Base-by-base conservation (phyloP, 2,329 filamentous ascomycete species). In the Verticillium nubilum region DNA sequence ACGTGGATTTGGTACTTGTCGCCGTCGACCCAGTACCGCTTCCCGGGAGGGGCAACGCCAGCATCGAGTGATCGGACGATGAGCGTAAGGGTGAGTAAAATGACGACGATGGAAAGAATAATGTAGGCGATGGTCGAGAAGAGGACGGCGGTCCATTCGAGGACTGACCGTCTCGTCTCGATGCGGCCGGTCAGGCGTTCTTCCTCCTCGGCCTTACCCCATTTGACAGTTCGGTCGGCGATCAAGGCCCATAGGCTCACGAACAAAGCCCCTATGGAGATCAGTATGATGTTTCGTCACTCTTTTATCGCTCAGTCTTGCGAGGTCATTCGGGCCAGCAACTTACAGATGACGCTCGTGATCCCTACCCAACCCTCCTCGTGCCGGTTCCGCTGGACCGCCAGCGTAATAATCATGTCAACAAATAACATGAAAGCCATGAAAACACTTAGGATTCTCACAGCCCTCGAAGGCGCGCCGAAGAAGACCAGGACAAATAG, bases 321-420 rank as follows among this genome's bases (percentile, higher is more conserved):
- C 26, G 10, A n/a, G n/a, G n/a, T n/a, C 26, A 10, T 31, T 31
- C 5, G 29, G 29, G 29, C 19, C 42, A 23, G 3, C n/a, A 6
- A 71, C 74, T 67, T 66, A 77, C 81, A 97, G 17, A 91, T 76
- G 3, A 94, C 89, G 50, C 90, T 95, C 10, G 85, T 86, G 59
- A 95, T 89, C n/a, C 95, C 95, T 1, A 95, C 87, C 88, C 92
- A 96, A 31, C 91, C 89, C 74, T 98, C 94, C 72, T 97, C 92
- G 23, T 88, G 80, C 15, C 94, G 84, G 17, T 94, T 83, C 64
- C 86, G 84, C 54, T 86, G 79, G 1, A 97, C 91, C 0, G 89
- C 81, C 3, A 96, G 74, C 42, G 96, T 89, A 58, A 98, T 80
- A 66, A 96, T 86, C 75, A 90, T 84, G 70, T 97, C 86, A 52